Base-by-base conservation (phyloP, 2,329 filamentous ascomycete genomes). In the Alternaria sp. region DNA sequence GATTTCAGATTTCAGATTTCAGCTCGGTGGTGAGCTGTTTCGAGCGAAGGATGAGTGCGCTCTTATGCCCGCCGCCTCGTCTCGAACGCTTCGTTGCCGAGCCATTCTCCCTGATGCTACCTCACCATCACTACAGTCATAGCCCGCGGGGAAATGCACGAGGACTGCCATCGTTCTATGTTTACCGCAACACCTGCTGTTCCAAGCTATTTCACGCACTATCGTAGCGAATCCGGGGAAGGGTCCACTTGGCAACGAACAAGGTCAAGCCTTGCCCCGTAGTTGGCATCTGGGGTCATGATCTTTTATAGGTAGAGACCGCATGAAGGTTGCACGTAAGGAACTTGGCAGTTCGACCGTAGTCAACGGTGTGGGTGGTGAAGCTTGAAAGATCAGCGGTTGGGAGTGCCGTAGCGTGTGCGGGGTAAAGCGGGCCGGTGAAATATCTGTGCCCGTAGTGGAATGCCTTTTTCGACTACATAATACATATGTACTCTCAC, bases 141-240 rank as follows among this genome's bases (percentile, higher is more conserved):
- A 55, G 50, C 60, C 56, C 56, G 62, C 62, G 61, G 63, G 61
- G 53, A 59, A 34, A 53, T 50, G 53, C 50, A 60, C 46, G 49
- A 56, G 52, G 50, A 54, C 58, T 53, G 56, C 62, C 55, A 52
- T 62, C 56, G 57, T 61, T 26, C 59, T 55, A 68, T 56, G 14
- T 39, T 54, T 44, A 34, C 34, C 44, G 37, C 51, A 48, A 37
- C 54, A 65, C 51, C 54, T 67, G 56, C 65, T 68, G 9, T 40
- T 56, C 64, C 56, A 23, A 62, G 67, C 52, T 40, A 54, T 57
- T 11, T 21, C 39, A 58, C 57, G 41, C 51, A 56, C 24, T 46
- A 59, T 57, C 55, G 48, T 31, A 63, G 55, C 52, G 63, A 65
- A 65, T 62, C 66, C 56, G 58, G 66, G 61, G 58, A 49, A 56